Evolutionary conservation across 306 rosid genomes (phyloP), one percentile per base, ranked within the genome.

Genomic region (Cyclanthera cordifolia): DNA sequence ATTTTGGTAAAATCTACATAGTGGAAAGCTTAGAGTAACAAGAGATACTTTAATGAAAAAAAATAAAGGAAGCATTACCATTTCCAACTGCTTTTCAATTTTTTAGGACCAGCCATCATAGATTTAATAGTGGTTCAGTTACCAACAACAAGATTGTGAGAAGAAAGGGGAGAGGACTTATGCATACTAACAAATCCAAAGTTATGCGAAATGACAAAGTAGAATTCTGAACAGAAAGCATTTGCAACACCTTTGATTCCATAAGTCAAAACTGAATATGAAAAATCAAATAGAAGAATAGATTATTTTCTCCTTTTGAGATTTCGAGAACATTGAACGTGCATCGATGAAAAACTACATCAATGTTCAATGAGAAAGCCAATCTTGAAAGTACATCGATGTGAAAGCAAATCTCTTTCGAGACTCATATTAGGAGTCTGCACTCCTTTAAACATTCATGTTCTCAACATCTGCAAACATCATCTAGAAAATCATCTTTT

Each of bases 191-290:
- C 85, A 76, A 89, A 93, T 75, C 99, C 94, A 68, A 87, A 90
- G 73, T 93, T 95, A 72, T 93, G 99, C 74, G 99, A 96, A 82
- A 83, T 90, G 75, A 90, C 85, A 25, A 94, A 86, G 77, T 90
- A 93, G 84, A 93, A 90, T 77, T 93, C 95, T 81, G 96, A 90
- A 91, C 87, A 57, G 64, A 78, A 73, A 73, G 27, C 65, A 83
- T 67, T 50, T 4, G 67, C 72, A 4, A 79, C 37, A 72, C 70
- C 61, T 56, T 28, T 54, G 37, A 59, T 67, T 60, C 46, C 34
- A 47, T 73, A 78, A 52, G 17, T 49, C 17, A 48, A 70, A 15
- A 34, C 37, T 23, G 34, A 34, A 61, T 14, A 43, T 16, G 54
- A 25, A 14, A 15, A 30, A 41, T 60, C n/a, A 68, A 46, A 24